Evolutionary conservation across 1,284 basidiomycete species (phyloP).

Genomic region (Mycena sp.): DNA sequence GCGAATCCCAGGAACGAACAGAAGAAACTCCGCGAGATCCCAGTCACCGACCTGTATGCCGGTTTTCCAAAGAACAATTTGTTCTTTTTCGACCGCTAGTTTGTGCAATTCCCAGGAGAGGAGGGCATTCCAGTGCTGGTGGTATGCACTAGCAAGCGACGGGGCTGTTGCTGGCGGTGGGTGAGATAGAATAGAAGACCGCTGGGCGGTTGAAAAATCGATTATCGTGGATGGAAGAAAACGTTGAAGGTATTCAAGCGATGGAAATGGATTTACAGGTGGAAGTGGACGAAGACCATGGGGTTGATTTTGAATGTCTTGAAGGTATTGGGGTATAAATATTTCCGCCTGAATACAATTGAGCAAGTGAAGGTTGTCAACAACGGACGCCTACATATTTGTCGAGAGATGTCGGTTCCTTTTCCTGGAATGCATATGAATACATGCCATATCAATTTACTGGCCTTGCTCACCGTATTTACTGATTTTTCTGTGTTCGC

Average conservation of each 20-base stretch:
- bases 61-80: slow-evolving; percentile 51
- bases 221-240: slow-evolving; percentile 31
- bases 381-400: slow-evolving; percentile 22
- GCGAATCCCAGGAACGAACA: slow-evolving; percentile 52
- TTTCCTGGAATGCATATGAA: not conserved
- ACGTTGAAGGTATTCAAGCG: slow-evolving; percentile 37
- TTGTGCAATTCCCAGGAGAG: slow-evolving; percentile 55
- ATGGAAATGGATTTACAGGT: slow-evolving; percentile 51
- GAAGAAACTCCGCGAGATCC: slow-evolving; percentile 47
- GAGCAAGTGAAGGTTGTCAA: not conserved
- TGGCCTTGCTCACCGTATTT: not conserved
- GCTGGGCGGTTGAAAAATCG: slow-evolving; percentile 40
- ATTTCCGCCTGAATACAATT: slow-evolving; percentile 47
- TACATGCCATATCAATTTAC: not conserved
- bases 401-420: slow-evolving; percentile 23
- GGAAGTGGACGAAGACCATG: slow-evolving; percentile 51
- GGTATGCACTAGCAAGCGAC: slow-evolving; percentile 45
- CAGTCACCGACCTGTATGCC: slow-evolving; percentile 45
- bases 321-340: slow-evolving; percentile 55
- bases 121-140: slow-evolving; percentile 50
- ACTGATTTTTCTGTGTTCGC: slow-evolving; percentile 5
- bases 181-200: slow-evolving; percentile 40
- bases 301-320: slow-evolving; percentile 54
- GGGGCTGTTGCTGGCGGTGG: slow-evolving; percentile 40
- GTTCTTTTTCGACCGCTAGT: slow-evolving; percentile 48